phyloP scores from a whole-genome alignment of 2,329 filamentous ascomycete genomes.

The Talaromyces albobiverticillius region DNA sequence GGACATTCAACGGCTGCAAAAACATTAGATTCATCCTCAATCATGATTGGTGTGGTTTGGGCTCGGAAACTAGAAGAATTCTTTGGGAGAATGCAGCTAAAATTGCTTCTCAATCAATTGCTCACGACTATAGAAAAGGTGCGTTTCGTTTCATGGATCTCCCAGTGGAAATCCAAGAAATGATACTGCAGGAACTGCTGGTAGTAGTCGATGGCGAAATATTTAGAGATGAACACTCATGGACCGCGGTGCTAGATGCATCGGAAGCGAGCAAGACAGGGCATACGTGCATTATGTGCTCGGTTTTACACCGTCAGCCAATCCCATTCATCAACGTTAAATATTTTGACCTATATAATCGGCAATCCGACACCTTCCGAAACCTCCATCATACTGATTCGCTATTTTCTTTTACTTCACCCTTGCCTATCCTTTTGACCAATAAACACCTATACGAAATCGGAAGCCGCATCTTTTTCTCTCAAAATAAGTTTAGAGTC shows the following conservation, averaged over 20 bases:
- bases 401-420: neutral
- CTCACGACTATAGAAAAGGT: neutral
- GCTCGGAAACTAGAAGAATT: neutral
- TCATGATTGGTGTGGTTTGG: too few species aligned
- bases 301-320: neutral
- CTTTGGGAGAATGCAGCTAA: neutral
- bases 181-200: conserved; percentile 22
- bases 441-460: neutral
- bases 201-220: conserved; percentile 17
- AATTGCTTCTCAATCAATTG: neutral
- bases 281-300: neutral
- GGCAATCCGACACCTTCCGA: neutral
- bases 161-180: conserved; percentile 27
- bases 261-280: neutral
- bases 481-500: neutral
- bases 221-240: conserved; percentile 10
- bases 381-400: too few species aligned
- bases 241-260: neutral
- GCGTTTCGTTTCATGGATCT: conserved; percentile 23
- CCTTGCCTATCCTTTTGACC: neutral
- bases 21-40: neutral
- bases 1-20: neutral
- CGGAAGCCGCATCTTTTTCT: neutral
- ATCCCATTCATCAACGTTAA: neutral
- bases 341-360: neutral